Base-by-base conservation (phyloP, 2,329 filamentous ascomycete species). In the Diaporthe destruens region DNA sequence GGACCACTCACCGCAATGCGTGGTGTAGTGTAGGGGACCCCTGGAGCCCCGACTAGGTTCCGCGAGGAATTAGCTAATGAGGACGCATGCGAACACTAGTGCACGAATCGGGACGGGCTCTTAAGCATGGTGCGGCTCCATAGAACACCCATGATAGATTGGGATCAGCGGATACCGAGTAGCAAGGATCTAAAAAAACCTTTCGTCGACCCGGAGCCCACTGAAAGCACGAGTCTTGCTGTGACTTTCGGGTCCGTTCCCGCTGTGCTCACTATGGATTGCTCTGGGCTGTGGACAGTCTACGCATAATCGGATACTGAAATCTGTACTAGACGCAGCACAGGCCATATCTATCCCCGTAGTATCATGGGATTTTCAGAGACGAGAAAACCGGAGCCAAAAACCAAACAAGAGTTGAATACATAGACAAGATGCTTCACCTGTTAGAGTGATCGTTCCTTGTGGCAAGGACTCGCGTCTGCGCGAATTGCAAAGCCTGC, bases 101-200 rank as follows among this genome's bases (percentile, higher is more conserved):
- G 59, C 59, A 65, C 61, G 61, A 65, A 65, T 65, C 61, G 61
- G 44, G 44, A 42, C 11, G 25, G 29, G 61, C 32, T 65, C 61
- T 65, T 44, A 51, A 65, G 51, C 61, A 3, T 51, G 61, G 36
- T 51, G 61, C 61, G 61, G 61, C 44, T 65, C 61, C 61, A 65
- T 25, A 23, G 29, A 29, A 20, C 20, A 16, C 44, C 44, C 18
- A 51, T n/a, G 18, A 65, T n/a, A 51, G 44, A 65, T 65, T 65
- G 12, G 29, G 61, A 65, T 65, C 61, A 65, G 44, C 61, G 44
- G 29, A 12, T 18, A 49, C 61, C 51, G 61, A 51, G 61, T 51
- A 65, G 61, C 44, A 65, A 34, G 44, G 42, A 51, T 34, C 25
- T 44, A 61, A 61, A 61, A 36, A 63, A 47, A 63, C 57, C 42